Evolutionary conservation across 2,329 filamentous ascomycete species (phyloP), one percentile per base, ranked within the genome.

Genomic region (Lachnellula suecica): DNA sequence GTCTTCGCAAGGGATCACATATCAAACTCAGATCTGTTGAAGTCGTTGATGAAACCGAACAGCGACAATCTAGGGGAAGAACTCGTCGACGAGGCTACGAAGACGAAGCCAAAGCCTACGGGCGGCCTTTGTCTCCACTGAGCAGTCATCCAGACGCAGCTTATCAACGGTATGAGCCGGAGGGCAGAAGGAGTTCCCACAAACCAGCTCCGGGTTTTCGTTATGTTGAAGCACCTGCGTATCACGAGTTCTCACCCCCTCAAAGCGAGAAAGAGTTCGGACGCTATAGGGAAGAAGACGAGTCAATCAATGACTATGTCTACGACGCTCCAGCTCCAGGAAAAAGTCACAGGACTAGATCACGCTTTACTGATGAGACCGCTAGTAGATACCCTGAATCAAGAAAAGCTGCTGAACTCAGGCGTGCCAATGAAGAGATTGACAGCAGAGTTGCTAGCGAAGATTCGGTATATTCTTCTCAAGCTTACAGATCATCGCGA

Each of bases 41-140:
- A 25, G 7, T 46, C 17, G 54, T 40, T 7, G 38, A 47, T 5
- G 27, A 47, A 10, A 49, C 51, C 38, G 49, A 44, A 9, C 19
- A 51, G n/a, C 50, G 47, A 29, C 35, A 15, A 13, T 40, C 35
- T n/a, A 52, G 47, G 43, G 49, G 55, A 47, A 42, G 51, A 49
- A 22, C 45, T 27, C 43, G 37, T 8, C 45, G 22, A n/a, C 19
- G 37, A 42, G 35, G n/a, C 27, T 23, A 17, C 5, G 22, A 25
- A 15, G 40, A 42, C 23, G 19, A 42, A 20, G 40, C n/a, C 40
- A 42, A n/a, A 35, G 31, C 31, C 15, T 35, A 35, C 4, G 31
- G 31, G 31, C 31, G 41, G 40, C 27, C 22, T 2, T 20, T 31
- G 25, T 53, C 44, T 35, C 38, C 44, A 8, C 13, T 40, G 20